These are phyloP conservation scores for Tuber umbilicatum DNA, from an alignment of 495 filamentous ascomycete genomes.

Conservation along the genomic window DNA sequence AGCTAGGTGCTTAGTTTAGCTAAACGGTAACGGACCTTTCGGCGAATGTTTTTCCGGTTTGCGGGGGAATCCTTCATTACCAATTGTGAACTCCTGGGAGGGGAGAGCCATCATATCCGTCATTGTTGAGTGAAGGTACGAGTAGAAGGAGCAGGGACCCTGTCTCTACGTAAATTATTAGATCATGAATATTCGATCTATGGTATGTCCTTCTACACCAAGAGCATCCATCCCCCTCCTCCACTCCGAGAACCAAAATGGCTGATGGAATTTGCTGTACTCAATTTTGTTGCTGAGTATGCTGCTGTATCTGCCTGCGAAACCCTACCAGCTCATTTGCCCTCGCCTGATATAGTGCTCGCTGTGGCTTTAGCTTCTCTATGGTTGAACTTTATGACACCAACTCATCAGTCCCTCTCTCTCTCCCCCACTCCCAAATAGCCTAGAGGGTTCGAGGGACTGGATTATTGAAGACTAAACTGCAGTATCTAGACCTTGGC, in stretches of 20 bases:
- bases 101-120: too few species aligned
- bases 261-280: background rate
- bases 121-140: background rate
- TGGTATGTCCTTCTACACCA: background rate
- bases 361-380: background rate
- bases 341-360: background rate
- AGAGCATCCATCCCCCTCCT: background rate
- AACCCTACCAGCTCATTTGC: background rate
- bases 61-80: background rate
- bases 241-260: background rate
- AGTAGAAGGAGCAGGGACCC: background rate
- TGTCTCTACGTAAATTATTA: background rate
- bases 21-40: background rate
- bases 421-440: background rate
- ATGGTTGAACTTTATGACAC: background rate
- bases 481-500: background rate
- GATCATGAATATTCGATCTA: background rate
- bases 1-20: background rate
- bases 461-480: background rate
- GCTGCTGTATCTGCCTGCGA: background rate
- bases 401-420: background rate
- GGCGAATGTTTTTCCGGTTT: background rate
- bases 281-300: background rate
- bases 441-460: background rate
- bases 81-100: background rate